Evolutionary conservation across 2,329 filamentous ascomycete species (phyloP).

Genomic region (Nigrograna mackinnonii): DNA sequence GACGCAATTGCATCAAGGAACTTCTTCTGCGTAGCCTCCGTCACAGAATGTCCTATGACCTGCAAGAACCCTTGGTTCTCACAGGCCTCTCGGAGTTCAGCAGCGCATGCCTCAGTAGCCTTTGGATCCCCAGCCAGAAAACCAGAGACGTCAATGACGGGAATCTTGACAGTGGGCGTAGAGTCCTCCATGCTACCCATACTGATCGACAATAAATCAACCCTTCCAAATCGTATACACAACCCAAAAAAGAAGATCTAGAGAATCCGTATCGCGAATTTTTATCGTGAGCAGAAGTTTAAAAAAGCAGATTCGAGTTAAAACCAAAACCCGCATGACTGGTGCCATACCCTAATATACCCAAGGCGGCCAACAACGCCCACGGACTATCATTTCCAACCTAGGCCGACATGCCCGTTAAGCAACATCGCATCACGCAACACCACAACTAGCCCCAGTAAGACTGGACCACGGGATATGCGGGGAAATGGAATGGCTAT

Average conservation of each 20-base stretch:
- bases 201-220: neutral
- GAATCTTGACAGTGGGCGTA: conserved; percentile 5
- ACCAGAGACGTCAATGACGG: conserved; percentile 13
- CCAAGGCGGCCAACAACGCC: too few relatives aligned
- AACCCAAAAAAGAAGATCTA: neutral
- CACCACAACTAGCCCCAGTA: too few relatives aligned
- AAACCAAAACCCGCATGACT: neutral
- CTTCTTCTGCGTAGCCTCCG: conserved; percentile 22
- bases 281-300: neutral
- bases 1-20: conserved; percentile 24
- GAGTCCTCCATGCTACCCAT: conserved; percentile 6
- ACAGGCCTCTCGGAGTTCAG: conserved; percentile 8
- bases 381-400: too few relatives aligned
- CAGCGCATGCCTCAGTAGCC: conserved; percentile 8
- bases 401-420: too few relatives aligned
- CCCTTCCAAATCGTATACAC: neutral
- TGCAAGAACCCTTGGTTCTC: conserved; percentile 38
- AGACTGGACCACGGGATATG: too few relatives aligned
- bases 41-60: conserved; percentile 37
- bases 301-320: neutral
- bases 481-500: too few relatives aligned
- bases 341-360: neutral
- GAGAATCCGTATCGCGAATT: neutral
- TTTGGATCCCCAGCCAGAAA: conserved; percentile 11
- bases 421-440: too few relatives aligned